Evolutionary conservation across 306 rosid genomes (phyloP).

Genomic region (Potentilla sterilis): DNA sequence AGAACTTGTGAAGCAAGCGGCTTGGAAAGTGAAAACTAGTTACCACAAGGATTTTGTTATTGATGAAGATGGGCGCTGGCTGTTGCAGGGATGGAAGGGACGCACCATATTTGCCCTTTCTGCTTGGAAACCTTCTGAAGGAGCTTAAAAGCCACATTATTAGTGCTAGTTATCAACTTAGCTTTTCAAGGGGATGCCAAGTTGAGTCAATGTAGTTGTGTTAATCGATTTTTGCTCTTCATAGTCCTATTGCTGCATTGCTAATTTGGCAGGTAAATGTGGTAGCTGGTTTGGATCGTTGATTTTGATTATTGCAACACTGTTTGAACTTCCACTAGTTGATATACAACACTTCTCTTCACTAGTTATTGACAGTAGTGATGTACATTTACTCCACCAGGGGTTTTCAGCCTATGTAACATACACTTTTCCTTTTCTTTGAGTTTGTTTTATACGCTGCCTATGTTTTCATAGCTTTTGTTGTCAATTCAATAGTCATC

Average conservation of each 20-base stretch:
- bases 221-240: neutral
- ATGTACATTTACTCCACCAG: neutral
- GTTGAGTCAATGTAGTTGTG: slow-evolving; percentile 15
- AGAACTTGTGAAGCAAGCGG: slow-evolving; percentile 42
- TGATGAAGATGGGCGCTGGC: slow-evolving; percentile 79
- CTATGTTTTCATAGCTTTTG: neutral
- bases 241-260: neutral
- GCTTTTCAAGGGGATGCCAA: neutral
- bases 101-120: slow-evolving; percentile 74
- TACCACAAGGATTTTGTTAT: slow-evolving; percentile 87
- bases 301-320: neutral
- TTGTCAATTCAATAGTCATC: neutral
- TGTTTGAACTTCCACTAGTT: neutral
- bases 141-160: neutral
- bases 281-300: neutral
- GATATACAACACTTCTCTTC: slow-evolving; percentile 1
- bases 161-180: slow-evolving; percentile 2
- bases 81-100: slow-evolving; percentile 99
- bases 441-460: neutral
- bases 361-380: neutral
- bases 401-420: neutral
- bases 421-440: neutral
- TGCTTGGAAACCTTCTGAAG: slow-evolving; percentile 68
- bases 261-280: slow-evolving; percentile 13
- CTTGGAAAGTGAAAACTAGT: slow-evolving; percentile 44